Evolutionary conservation across 495 filamentous ascomycete genomes (phyloP), one percentile per base, ranked within the genome.

Genomic region (Aspergillus mulundensis): DNA sequence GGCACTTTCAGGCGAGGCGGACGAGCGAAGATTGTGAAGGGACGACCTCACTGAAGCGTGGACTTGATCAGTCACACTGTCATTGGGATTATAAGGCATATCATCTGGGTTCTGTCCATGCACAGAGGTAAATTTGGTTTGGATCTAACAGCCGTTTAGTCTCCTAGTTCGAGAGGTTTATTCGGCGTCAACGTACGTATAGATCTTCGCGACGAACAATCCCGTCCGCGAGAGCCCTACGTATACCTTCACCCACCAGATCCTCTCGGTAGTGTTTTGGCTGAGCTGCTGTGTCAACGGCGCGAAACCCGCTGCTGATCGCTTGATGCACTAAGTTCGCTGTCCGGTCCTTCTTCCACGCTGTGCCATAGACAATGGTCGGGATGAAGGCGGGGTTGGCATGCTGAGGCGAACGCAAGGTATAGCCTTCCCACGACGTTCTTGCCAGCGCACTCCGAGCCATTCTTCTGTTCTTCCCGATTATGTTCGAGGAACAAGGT

Each of bases 281-380:
- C 63, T 92, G 89, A 44, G 86, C 87, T 6, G 88, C 89, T 0
- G 88, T 92, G 62, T 95, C 90, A 50, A 93, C 73, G 16, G 77
- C 88, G 7, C 81, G 77, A 66, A 94, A 95, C 7, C 90, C 90
- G 12, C 82, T 70, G 50, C 78, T 75, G 58, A 95, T 63, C 21
- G 90, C 90, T 60, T 79, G 71, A 61, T 85, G 77, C 23, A 92
- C 88, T 1, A 91, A 77, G 34, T 83, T 77, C 18, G 80, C 76
- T 0, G 87, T 90, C 24, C 69, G 70, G 3, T 85, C 84, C 66
- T 89, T 88, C 71, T 93, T 92, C 90, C 89, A 93, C n/a, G 90
- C 90, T 7, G 89, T 92, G 41, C 89, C 90, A 63, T 95, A 95
- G 53, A 94, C 68, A 57, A 91, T 77, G 54, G 75, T 71, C 7